Evolutionary conservation across 176 grass and related monocot species (phyloP).

Genomic region (Paspalum vaginatum): DNA sequence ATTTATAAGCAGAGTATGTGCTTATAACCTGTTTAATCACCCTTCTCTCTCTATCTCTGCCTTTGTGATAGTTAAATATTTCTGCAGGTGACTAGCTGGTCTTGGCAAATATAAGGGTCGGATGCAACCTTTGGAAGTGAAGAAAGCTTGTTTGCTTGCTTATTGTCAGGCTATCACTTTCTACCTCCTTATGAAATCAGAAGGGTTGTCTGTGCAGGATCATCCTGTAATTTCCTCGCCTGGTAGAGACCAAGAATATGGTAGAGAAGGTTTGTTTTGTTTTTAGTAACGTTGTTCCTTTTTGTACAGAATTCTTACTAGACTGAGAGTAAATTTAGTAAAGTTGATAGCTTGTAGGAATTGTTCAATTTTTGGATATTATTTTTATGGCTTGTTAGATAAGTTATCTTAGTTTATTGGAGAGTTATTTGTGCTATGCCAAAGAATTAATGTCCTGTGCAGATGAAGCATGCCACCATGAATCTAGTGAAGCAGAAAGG

Average conservation of each 20-base stretch:
- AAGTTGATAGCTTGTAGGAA: neutral
- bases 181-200: constrained; percentile 94
- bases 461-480: constrained; percentile 54
- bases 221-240: constrained; percentile 87
- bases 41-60: neutral
- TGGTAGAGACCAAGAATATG: constrained; percentile 89
- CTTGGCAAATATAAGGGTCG: constrained; percentile 46
- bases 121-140: constrained; percentile 67
- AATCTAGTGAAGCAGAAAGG: constrained; percentile 29
- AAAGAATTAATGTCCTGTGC: constrained; percentile 19
- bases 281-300: neutral
- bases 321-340: neutral
- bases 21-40: neutral
- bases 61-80: constrained; percentile 31
- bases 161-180: constrained; percentile 93
- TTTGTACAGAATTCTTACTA: neutral
- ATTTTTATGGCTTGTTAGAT: neutral
- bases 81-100: constrained; percentile 49
- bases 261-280: constrained; percentile 74
- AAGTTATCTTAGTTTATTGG: constrained; percentile 17
- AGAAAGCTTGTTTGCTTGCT: constrained; percentile 68
- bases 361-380: neutral
- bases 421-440: neutral
- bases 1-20: no score
- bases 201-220: constrained; percentile 78